Percentiles rank a stretch among this genome's conserved stretches.
Evolutionary conservation across 768 basidiomycete genomes (phyloP).

Genomic region (Serendipita vermifera): DNA sequence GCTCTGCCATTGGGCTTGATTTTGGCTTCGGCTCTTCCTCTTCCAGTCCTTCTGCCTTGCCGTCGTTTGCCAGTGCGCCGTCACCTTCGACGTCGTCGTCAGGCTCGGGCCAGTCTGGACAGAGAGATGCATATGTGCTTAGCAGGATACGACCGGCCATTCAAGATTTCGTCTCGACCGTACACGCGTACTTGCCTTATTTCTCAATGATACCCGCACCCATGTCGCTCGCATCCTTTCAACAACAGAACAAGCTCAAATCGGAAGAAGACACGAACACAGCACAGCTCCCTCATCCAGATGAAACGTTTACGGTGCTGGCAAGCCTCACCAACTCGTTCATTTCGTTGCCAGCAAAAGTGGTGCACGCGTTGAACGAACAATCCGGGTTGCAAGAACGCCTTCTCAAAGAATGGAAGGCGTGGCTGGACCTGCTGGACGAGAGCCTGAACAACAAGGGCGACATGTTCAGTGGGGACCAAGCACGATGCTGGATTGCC

Average conservation of each 20-base stretch:
- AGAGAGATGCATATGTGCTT: constrained; percentile 70
- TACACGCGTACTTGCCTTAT: constrained; percentile 72
- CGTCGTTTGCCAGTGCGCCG: neutral
- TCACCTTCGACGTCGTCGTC: neutral
- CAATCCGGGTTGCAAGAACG: constrained; percentile 39
- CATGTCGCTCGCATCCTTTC: constrained; percentile 17
- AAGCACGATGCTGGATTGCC: constrained; percentile 54
- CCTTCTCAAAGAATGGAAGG: constrained; percentile 59
- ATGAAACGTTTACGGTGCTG: constrained; percentile 62
- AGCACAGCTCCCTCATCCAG: constrained; percentile 58
- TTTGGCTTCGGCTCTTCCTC: constrained; percentile 17
- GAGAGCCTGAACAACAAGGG: constrained; percentile 54
- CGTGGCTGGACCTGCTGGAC: constrained; percentile 62
- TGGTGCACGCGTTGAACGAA: constrained; percentile 33
- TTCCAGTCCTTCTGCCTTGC: neutral
- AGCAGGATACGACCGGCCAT: constrained; percentile 65
- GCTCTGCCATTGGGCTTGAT: constrained; percentile 10
- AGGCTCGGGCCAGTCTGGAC: constrained; percentile 29
- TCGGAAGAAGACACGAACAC: constrained; percentile 55
- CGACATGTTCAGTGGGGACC: constrained; percentile 69
- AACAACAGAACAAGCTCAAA: constrained; percentile 30
- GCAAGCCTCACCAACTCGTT: constrained; percentile 55
- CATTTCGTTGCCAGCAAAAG: constrained; percentile 48
- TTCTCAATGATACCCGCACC: constrained; percentile 46
- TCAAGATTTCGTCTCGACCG: constrained; percentile 61